Evolutionary conservation across 805 yeast species (phyloP), one percentile per base, ranked within the genome.

Genomic region (Lipomyces kockii): DNA sequence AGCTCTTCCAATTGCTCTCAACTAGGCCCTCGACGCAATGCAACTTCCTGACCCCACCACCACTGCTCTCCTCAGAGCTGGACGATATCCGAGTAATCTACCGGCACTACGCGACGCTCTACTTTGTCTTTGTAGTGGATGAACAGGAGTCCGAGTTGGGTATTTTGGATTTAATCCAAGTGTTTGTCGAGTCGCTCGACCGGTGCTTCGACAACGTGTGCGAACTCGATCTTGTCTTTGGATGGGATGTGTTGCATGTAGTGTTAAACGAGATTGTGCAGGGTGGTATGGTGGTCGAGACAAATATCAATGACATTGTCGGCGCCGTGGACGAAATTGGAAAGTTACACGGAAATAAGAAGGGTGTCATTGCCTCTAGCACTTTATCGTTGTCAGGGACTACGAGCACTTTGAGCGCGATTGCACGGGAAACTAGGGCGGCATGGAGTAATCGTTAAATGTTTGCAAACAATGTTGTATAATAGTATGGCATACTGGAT

Each of bases 281-380:
- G 77, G 99, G 98, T 32, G 99, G 99, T 0, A 89, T 95, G 96
- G 99, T 95, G 8, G 90, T 95, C 49, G 99, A 95, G 76, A 93
- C 98, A 1, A 91, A 89, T 72, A 91, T 92, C 25, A 76, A 80
- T 32, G 86, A 89, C 67, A 92, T 95, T 46, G 97, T 95, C 5
- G 87, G 86, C 1, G 85, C 83, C 0, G 82, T 80, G 2, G 82
- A 80, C 63, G 78, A 78, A 57, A 66, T 58, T 32, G 71, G 72
- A 12, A 69, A 69, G 60, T n/a, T 67, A 39, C 68, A 69, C 51
- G 72, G 72, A 8, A 67, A 65, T 51, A 69, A 68, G 39, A 69
- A 69, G 60, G 71, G 72, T 5, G 54, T 66, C 3, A 34, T 58
- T 12, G 72, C 72, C 14, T 61, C 71, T 1, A 52, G 59, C 20